Conservation (phyloP, 2,329 filamentous ascomycete genomes). For the Trichoderma polysporum region DNA sequence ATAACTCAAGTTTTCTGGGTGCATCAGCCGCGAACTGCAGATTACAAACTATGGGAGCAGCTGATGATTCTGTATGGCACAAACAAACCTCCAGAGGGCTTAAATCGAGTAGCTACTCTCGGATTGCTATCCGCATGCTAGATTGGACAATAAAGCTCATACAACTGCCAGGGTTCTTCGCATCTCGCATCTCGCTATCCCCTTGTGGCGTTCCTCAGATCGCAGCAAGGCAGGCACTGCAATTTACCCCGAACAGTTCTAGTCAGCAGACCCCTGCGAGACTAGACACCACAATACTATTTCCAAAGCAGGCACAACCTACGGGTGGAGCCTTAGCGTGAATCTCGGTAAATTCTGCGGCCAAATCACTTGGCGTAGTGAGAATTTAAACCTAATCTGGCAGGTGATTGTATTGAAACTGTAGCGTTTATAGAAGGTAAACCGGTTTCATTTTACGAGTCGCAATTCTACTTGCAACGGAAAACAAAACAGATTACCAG, state of each 20-base stretch:
- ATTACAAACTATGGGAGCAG: background rate
- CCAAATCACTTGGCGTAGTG: background rate
- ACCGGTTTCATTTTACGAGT: background rate
- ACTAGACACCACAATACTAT: background rate
- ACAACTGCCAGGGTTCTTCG: background rate
- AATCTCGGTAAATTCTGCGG: slow-evolving; percentile 1
- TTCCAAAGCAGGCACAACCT: background rate
- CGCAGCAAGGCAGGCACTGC: background rate
- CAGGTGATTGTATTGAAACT: background rate
- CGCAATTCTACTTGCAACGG: background rate
- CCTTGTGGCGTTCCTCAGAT: background rate
- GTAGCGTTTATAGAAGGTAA: slow-evolving; percentile 8
- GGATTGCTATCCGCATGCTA: background rate
- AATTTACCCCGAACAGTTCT: background rate
- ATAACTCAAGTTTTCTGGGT: too few species aligned
- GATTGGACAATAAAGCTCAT: background rate
- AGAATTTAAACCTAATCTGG: background rate
- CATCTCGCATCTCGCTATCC: background rate
- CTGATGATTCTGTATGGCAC: background rate
- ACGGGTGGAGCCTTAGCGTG: background rate
- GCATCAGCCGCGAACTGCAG: background rate
- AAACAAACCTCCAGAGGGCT: background rate
- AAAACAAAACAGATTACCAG: background rate
- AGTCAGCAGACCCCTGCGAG: background rate
- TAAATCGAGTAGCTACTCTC: background rate